Evolutionary conservation across 305 asterid genomes (phyloP).

Genomic region (Solanum chacoense): DNA sequence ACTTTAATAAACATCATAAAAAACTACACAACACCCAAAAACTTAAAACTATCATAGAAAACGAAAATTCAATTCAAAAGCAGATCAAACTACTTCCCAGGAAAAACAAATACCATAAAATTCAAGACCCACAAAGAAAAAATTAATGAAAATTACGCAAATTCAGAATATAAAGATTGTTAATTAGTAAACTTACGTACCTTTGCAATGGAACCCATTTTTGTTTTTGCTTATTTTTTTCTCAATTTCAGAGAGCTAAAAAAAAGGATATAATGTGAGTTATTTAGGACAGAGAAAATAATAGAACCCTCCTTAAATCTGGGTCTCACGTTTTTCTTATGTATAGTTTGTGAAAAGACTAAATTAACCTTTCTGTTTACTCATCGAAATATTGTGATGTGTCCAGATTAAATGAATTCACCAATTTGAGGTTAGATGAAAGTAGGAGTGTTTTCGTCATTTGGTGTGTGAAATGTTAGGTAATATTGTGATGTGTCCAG

Average conservation of each 20-base stretch:
- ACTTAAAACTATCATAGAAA: not conserved
- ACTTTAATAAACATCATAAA: not conserved
- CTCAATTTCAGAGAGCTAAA: not conserved
- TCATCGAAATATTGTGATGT: not conserved
- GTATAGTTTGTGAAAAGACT: not conserved
- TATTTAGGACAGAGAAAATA: not conserved
- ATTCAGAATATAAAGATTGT: not conserved
- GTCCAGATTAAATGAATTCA: not conserved
- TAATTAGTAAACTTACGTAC: not conserved
- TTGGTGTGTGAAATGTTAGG: not conserved
- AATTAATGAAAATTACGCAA: not conserved
- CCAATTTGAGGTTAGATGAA: not conserved
- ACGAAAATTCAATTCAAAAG: not conserved
- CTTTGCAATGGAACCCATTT: conserved; percentile 6
- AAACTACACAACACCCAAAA: not conserved
- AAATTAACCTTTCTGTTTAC: not conserved
- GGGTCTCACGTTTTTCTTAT: not conserved
- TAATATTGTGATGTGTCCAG: not conserved
- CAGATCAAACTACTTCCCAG: not conserved
- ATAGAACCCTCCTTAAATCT: not conserved
- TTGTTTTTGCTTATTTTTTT: not conserved
- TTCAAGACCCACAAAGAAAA: not conserved
- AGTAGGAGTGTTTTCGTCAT: not conserved
- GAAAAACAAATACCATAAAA: not conserved
- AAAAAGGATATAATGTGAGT: not conserved